These are phyloP conservation scores for Diaporthe sp. DNA, from an alignment of 2,329 filamentous ascomycete species.

Conservation along the genomic window DNA sequence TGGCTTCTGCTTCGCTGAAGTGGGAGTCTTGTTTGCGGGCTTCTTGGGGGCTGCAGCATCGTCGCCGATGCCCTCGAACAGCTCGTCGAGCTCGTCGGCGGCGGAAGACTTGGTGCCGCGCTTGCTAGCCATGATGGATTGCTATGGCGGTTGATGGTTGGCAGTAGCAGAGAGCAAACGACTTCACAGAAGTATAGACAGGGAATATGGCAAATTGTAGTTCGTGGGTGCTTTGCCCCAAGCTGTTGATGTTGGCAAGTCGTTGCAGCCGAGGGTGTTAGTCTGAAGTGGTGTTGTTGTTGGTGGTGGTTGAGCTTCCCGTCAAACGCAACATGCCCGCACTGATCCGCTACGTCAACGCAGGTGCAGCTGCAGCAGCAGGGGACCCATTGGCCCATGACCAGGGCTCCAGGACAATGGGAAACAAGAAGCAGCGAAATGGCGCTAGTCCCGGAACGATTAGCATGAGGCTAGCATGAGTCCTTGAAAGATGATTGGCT, in stretches of 20 bases:
- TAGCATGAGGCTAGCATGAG: conserved; percentile 32
- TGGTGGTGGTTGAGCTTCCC: neutral
- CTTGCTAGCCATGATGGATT: conserved; percentile 67
- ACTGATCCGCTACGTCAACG: conserved; percentile 26
- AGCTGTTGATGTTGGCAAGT: neutral
- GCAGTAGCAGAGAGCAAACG: neutral
- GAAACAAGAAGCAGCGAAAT: conserved; percentile 2
- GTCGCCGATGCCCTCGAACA: conserved; percentile 71
- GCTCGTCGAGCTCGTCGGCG: conserved; percentile 74
- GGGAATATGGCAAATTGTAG: neutral
- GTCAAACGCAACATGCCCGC: neutral
- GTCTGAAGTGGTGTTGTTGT: neutral
- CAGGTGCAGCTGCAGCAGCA: neutral
- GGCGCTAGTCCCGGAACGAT: neutral
- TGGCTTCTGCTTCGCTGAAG: conserved; percentile 62
- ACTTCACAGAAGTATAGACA: neutral
- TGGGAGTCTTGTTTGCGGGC: conserved; percentile 51
- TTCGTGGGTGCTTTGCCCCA: neutral
- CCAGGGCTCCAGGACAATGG: conserved; percentile 3
- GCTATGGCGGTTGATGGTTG: neutral
- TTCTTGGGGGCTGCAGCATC: conserved; percentile 66
- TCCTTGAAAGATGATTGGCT: conserved; percentile 38
- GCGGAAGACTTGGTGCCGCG: conserved; percentile 67
- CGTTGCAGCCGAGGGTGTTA: neutral
- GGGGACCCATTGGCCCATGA: neutral